Conservation (phyloP, 768 basidiomycete species). For the Pulveroboletus ravenelii region DNA sequence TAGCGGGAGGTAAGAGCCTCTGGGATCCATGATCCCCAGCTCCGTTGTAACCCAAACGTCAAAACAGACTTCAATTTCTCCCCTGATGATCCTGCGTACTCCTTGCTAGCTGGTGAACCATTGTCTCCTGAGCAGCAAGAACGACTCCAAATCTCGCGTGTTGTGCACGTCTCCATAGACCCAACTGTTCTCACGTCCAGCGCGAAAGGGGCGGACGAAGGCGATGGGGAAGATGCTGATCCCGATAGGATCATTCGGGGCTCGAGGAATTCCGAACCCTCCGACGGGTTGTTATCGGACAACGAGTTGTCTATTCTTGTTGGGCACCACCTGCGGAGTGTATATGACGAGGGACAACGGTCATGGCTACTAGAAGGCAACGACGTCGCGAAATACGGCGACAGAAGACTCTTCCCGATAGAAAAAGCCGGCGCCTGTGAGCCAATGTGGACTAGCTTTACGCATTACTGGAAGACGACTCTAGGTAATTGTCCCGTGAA, state of each 20-base stretch:
- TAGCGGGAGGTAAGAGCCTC: conserved; percentile 69
- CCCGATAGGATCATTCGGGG: conserved; percentile 71
- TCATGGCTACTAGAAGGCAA: conserved; percentile 10
- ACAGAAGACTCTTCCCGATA: conserved; percentile 37
- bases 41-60: conserved; percentile 1
- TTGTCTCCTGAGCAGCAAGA: conserved; percentile 53
- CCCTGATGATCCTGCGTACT: conserved; percentile 79
- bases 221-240: conserved; percentile 41
- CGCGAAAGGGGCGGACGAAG: conserved; percentile 27
- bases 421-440: conserved; percentile 56
- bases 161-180: conserved; percentile 70
- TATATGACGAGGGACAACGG: conserved; percentile 56
- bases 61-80: conserved; percentile 82
- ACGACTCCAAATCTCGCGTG: conserved; percentile 55
- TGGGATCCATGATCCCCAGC: background rate
- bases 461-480: conserved; percentile 80
- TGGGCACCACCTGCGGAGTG: conserved; percentile 48
- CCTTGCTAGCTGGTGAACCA: conserved; percentile 60
- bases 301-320: conserved; percentile 49
- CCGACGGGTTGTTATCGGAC: conserved; percentile 67
- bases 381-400: conserved; percentile 45
- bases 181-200: conserved; percentile 40
- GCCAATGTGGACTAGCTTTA: conserved; percentile 86
- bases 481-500: conserved; percentile 47
- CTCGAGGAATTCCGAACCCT: conserved; percentile 52